Base-by-base conservation (phyloP, 1,284 basidiomycete species). In the Phellinidium pouzarii region DNA sequence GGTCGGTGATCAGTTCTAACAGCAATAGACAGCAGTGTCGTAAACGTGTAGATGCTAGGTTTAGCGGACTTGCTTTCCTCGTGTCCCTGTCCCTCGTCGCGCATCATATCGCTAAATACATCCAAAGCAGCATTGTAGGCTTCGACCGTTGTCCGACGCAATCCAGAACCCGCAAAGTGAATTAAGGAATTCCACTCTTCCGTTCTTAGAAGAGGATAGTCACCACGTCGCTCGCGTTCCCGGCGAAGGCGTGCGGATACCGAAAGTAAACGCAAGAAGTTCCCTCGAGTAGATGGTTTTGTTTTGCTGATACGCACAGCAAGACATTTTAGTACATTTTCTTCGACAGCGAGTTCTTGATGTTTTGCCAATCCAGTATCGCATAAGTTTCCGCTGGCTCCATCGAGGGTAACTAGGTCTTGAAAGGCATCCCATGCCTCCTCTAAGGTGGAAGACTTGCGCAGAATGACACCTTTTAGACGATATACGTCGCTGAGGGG, bases 181-280 rank as follows among this genome's bases (percentile, higher is more conserved):
- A 89, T 77, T 41, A 91, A 72, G 5, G 78, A 70, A 62, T 89
- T 90, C 84, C 87, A 89, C 64, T 89, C 78, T 73, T 78, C 79
- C 12, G 70, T 59, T 55, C 74, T 70, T 34, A 87, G 64, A 9
- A 56, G 67, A 25, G 52, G 46, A 22, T 29, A 36, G 31, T 31
- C 26, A 2, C 36, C 36, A 5, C 17, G 31, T 9, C 8, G 34
- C 11, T 78, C 82, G 5, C 77, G 80, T 11, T 68, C 68, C 23
- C 67, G 67, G 53, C 75, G 77, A 38, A 88, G 67, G 29, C 71
- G 73, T 40, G 74, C 75, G 55, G 88, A 61, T 12, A 87, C 77
- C 22, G 82, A 76, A 26, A 87, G 69, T 1, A 89, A 71, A 14
- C 78, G 79, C 7, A 82, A 71, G 63, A 83, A 86, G 44, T 76